phyloP scores from a whole-genome alignment of 805 yeast genomes.

The Lipomyces starkeyi region DNA sequence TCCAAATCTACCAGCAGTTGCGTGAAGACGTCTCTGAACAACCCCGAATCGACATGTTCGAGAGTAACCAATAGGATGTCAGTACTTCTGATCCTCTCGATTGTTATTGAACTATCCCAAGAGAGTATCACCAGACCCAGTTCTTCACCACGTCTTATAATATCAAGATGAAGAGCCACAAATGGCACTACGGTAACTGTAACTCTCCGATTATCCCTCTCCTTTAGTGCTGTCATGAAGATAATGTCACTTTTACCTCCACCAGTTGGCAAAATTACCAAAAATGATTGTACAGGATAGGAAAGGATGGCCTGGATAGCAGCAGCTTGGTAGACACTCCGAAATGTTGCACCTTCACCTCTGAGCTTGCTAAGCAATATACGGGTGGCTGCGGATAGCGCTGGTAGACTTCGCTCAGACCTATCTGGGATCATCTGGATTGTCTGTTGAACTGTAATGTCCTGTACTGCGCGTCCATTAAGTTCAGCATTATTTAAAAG shows the following conservation, averaged over 20 bases:
- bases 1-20: neutral
- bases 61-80: neutral
- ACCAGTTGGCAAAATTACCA: neutral
- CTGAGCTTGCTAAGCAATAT: neutral
- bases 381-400: neutral
- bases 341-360: neutral
- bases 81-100: neutral
- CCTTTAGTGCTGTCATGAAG: neutral
- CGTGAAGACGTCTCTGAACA: neutral
- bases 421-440: too few relatives aligned
- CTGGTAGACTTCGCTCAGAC: too few relatives aligned
- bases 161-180: neutral
- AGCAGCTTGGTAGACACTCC: neutral
- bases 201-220: neutral
- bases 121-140: neutral
- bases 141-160: neutral
- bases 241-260: neutral
- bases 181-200: conserved; percentile 2
- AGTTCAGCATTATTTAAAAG: too few relatives aligned
- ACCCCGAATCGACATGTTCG: neutral
- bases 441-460: too few relatives aligned
- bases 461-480: too few relatives aligned
- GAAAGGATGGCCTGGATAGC: neutral
- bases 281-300: neutral
- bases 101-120: neutral